Conservation (phyloP, 2,329 filamentous ascomycete species). For the Colletotrichum trifolii region DNA sequence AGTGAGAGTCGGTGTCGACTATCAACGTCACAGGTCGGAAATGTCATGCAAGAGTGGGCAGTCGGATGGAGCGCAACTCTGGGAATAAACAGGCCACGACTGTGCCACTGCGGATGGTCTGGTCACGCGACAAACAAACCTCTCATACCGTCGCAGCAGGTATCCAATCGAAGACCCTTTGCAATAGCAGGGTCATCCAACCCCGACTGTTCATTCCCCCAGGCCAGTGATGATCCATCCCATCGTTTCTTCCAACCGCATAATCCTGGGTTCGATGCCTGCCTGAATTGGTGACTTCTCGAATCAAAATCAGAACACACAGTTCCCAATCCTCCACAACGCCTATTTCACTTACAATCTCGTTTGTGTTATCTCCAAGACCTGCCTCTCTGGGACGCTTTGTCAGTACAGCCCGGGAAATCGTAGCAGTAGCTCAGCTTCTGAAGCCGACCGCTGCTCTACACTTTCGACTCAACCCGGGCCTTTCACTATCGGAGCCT, state of each 20-base stretch:
- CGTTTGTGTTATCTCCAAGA: no score
- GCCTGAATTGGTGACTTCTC: background rate
- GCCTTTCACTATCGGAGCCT: background rate
- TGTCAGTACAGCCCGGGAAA: no score
- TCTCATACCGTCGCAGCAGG: constrained; percentile 15
- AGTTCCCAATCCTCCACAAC: no score
- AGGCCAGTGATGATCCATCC: constrained; percentile 6
- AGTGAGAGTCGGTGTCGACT: background rate
- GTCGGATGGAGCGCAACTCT: constrained; percentile 20
- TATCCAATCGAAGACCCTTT: constrained; percentile 17
- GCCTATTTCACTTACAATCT: no score
- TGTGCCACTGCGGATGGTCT: constrained; percentile 27
- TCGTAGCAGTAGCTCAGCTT: background rate
- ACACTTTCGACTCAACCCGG: no score
- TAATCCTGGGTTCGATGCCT: constrained; percentile 1
- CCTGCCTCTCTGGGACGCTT: no score
- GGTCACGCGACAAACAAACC: constrained; percentile 36
- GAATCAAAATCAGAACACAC: no score
- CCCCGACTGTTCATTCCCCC: constrained; percentile 4
- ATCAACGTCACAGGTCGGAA: constrained; percentile 11
- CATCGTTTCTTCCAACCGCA: constrained; percentile 25
- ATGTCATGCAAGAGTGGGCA: constrained; percentile 17
- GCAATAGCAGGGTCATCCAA: constrained; percentile 12
- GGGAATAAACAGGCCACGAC: constrained; percentile 28
- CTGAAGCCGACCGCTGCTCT: no score